Evolutionary conservation across 192 early-diverging fungal genomes (phyloP).

Genomic region (Coemansia sp.): DNA sequence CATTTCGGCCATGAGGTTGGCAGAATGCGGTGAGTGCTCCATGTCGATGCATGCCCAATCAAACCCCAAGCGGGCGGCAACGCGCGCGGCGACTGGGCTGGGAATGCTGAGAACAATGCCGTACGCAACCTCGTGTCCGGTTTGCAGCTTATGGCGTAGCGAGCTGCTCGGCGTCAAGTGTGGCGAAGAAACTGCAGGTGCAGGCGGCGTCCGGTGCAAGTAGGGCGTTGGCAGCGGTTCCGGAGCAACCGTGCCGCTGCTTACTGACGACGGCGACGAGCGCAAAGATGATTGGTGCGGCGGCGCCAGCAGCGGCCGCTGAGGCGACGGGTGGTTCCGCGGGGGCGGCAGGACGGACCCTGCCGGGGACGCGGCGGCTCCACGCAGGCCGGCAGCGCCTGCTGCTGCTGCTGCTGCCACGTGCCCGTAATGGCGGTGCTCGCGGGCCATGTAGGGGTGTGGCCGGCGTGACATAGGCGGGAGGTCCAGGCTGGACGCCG

Average conservation of each 20-base stretch:
- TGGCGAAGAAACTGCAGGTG: not conserved
- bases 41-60: slow-evolving; percentile 48
- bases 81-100: slow-evolving; percentile 29
- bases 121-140: slow-evolving; percentile 11
- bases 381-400: slow-evolving; percentile 1
- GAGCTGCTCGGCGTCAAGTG: slow-evolving; percentile 2
- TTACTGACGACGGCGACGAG: slow-evolving; percentile 27
- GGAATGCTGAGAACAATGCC: slow-evolving; percentile 45
- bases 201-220: slow-evolving; percentile 8
- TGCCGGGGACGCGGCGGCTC: not conserved
- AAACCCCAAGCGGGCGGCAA: slow-evolving; percentile 34
- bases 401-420: slow-evolving; percentile 8
- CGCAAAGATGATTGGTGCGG: slow-evolving; percentile 13
- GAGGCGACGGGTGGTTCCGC: slow-evolving; percentile 10
- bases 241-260: slow-evolving; percentile 5
- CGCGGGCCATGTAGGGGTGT: slow-evolving; percentile 30
- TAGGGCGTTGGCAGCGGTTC: not conserved
- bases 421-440: not conserved
- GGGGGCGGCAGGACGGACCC: not conserved
- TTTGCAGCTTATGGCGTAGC: slow-evolving; percentile 27
- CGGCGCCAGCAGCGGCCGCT: slow-evolving; percentile 7
- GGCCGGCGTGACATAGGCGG: slow-evolving; percentile 35
- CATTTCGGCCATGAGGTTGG: slow-evolving; percentile 42
- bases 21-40: slow-evolving; percentile 27
- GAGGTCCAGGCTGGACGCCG: slow-evolving; percentile 25